phyloP scores from a whole-genome alignment of 2,329 filamentous ascomycete genomes.

The Fusarium sp. region DNA sequence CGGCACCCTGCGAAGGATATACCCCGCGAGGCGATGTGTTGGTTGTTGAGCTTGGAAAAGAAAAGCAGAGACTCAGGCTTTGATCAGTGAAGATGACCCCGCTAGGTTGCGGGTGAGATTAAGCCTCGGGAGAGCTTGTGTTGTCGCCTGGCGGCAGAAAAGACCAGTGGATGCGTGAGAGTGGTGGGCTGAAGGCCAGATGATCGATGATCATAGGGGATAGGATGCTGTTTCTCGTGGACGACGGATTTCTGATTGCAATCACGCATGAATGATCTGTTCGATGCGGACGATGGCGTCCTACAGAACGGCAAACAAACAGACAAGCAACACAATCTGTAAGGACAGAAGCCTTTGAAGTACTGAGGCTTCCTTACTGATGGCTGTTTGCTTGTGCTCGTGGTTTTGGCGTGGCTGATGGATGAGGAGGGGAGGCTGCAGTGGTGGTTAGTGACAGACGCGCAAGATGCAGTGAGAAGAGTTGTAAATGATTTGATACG shows the following conservation, averaged over 20 bases:
- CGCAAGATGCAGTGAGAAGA: slow-evolving; percentile 47
- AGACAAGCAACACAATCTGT: slow-evolving; percentile 8
- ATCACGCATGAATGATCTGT: not conserved
- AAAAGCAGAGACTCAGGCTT: slow-evolving; percentile 46
- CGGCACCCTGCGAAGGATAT: slow-evolving; percentile 57
- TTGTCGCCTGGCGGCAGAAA: slow-evolving; percentile 41
- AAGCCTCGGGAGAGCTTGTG: slow-evolving; percentile 44
- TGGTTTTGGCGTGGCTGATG: slow-evolving; percentile 41
- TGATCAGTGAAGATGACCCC: slow-evolving; percentile 38
- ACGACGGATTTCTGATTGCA: slow-evolving; percentile 17
- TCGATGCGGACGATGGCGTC: slow-evolving; percentile 33
- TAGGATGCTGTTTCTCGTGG: slow-evolving; percentile 43
- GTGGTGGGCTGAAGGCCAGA: slow-evolving; percentile 51
- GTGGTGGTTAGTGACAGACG: slow-evolving; percentile 43
- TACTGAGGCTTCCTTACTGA: slow-evolving; percentile 27
- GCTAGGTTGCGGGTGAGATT: slow-evolving; percentile 32
- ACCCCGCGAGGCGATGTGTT: slow-evolving; percentile 54
- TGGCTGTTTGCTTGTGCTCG: slow-evolving; percentile 35
- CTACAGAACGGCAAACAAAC: slow-evolving; percentile 40
- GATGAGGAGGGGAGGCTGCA: slow-evolving; percentile 44
- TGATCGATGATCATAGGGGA: slow-evolving; percentile 44
- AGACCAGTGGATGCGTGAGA: slow-evolving; percentile 48
- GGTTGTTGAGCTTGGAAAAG: slow-evolving; percentile 52
- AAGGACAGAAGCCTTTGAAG: slow-evolving; percentile 23
- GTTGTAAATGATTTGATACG: slow-evolving; percentile 50